Evolutionary conservation across 345 rosid genomes (phyloP).

Genomic region (Eucalyptus sp.): DNA sequence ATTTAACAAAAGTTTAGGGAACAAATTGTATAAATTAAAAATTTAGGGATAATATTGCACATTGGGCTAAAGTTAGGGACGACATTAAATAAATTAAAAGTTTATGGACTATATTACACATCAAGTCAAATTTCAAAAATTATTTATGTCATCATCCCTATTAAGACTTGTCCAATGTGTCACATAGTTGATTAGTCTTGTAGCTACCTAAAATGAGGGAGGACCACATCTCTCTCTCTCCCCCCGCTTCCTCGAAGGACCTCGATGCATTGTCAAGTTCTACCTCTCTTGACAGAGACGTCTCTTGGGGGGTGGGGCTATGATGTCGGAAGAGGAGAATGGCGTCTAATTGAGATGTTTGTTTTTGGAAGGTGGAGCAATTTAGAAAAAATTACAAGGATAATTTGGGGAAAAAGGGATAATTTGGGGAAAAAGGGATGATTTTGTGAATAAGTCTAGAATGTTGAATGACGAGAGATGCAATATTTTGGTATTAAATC

Average conservation of each 20-base stretch:
- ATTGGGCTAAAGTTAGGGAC: too few relatives aligned
- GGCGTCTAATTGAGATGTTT: background rate
- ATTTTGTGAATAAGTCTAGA: background rate
- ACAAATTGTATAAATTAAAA: background rate
- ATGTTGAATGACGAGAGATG: background rate
- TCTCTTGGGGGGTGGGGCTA: background rate
- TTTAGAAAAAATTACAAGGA: background rate
- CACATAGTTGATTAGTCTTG: too few relatives aligned
- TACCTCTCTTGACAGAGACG: background rate
- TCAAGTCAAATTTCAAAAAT: background rate
- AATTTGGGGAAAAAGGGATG: background rate
- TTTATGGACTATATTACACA: too few relatives aligned
- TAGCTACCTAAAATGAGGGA: background rate
- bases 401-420: too few relatives aligned
- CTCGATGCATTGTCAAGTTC: background rate
- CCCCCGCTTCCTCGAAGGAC: too few relatives aligned
- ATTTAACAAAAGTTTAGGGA: too few relatives aligned
- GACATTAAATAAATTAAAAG: rapidly evolving
- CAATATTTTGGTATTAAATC: background rate
- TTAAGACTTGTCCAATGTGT: background rate
- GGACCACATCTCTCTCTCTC: background rate
- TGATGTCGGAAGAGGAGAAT: background rate
- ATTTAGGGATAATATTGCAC: rapidly evolving
- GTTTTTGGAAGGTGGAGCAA: background rate
- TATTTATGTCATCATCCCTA: background rate